Conservation (phyloP, 257 asterid species). For the Plantago elongata region DNA sequence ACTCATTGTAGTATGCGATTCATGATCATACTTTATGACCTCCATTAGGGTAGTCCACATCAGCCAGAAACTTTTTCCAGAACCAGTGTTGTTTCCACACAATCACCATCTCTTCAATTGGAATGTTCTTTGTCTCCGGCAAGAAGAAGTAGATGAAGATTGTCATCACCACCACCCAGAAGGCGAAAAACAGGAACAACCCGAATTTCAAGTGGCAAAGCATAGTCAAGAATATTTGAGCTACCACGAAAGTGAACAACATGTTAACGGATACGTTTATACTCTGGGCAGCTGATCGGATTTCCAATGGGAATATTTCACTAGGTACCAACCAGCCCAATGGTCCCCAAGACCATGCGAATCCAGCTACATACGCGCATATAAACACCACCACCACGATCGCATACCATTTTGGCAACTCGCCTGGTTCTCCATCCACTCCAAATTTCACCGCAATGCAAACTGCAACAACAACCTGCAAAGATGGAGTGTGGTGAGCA, state of each 20-base stretch:
- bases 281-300: constrained; percentile 82
- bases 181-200: constrained; percentile 60
- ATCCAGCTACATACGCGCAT: constrained; percentile 67
- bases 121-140: constrained; percentile 84
- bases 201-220: constrained; percentile 77
- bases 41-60: constrained; percentile 33
- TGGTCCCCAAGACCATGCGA: constrained; percentile 95
- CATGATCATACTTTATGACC: constrained; percentile 23
- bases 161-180: constrained; percentile 58
- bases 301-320: constrained; percentile 76
- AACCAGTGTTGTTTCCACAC: constrained; percentile 84
- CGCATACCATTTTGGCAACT: constrained; percentile 66
- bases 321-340: constrained; percentile 86
- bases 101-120: constrained; percentile 68
- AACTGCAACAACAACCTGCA: constrained; percentile 50
- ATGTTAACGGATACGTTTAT: constrained; percentile 70
- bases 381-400: constrained; percentile 56
- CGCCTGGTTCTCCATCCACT: constrained; percentile 40
- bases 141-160: constrained; percentile 46
- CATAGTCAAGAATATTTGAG: constrained; percentile 65
- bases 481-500: not conserved
- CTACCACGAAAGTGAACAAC: constrained; percentile 60
- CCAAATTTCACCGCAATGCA: constrained; percentile 64
- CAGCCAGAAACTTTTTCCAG: constrained; percentile 57
- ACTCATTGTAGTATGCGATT: too few species aligned